phyloP scores from a whole-genome alignment of 2,329 filamentous ascomycete genomes.

The Fusarium begoniae region DNA sequence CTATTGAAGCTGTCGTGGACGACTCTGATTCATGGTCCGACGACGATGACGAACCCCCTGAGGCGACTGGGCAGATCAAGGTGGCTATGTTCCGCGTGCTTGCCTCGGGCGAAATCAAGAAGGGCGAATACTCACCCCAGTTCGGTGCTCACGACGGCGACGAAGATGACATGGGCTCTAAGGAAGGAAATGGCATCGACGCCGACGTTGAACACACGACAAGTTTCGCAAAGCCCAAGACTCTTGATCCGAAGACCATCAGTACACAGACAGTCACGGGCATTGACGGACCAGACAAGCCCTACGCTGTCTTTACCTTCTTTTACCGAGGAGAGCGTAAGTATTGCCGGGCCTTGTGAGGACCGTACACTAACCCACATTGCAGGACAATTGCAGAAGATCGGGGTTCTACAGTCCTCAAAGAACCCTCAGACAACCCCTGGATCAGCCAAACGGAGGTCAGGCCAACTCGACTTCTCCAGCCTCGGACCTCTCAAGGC shows the following conservation, averaged over 20 bases:
- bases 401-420: slow-evolving; percentile 81
- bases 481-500: slow-evolving; percentile 85
- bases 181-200: slow-evolving; percentile 69
- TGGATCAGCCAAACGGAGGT: slow-evolving; percentile 77
- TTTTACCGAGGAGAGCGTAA: slow-evolving; percentile 95
- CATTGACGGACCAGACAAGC: slow-evolving; percentile 94
- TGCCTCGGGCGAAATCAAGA: slow-evolving; percentile 96
- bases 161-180: slow-evolving; percentile 66
- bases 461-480: slow-evolving; percentile 84
- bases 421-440: slow-evolving; percentile 72
- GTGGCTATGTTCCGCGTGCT: slow-evolving; percentile 95
- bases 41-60: slow-evolving; percentile 87
- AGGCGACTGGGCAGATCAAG: slow-evolving; percentile 97
- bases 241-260: slow-evolving; percentile 94
- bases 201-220: slow-evolving; percentile 95
- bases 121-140: slow-evolving; percentile 96
- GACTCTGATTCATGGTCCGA: slow-evolving; percentile 81
- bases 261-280: slow-evolving; percentile 99
- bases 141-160: slow-evolving; percentile 98
- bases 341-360: slow-evolving; percentile 50
- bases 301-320: slow-evolving; percentile 97
- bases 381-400: slow-evolving; percentile 91
- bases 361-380: slow-evolving; percentile 38
- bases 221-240: slow-evolving; percentile 96
- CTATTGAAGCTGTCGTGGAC: slow-evolving; percentile 73